These are phyloP conservation scores for Neophaeococcomyces mojaviensis DNA, from an alignment of 2,329 filamentous ascomycete species.

Conservation along the genomic window DNA sequence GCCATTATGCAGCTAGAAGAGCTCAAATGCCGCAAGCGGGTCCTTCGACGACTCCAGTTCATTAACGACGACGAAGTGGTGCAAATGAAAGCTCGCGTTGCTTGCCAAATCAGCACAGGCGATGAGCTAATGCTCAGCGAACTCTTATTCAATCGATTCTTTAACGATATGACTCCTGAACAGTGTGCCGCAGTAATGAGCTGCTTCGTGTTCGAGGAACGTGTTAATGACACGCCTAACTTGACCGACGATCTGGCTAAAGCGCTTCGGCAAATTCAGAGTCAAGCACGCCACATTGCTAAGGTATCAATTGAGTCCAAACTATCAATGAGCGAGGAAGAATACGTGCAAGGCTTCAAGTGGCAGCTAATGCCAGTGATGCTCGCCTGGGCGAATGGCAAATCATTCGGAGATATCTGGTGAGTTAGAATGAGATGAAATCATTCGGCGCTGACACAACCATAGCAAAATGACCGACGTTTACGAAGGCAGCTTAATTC, in stretches of 20 bases:
- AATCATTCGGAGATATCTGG: conserved; percentile 90
- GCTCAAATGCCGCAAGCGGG: conserved; percentile 89
- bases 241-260: conserved; percentile 80
- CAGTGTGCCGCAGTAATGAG: conserved; percentile 78
- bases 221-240: conserved; percentile 63
- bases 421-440: conserved; percentile 45
- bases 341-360: conserved; percentile 84
- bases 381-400: conserved; percentile 81
- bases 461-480: conserved; percentile 95
- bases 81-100: conserved; percentile 91
- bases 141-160: conserved; percentile 92
- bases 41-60: conserved; percentile 86
- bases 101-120: conserved; percentile 94
- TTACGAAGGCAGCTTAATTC: conserved; percentile 93
- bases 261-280: conserved; percentile 77
- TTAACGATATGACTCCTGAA: conserved; percentile 89
- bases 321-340: conserved; percentile 85
- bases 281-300: conserved; percentile 78
- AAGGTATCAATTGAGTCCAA: conserved; percentile 95
- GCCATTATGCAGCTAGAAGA: conserved; percentile 91
- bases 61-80: conserved; percentile 95
- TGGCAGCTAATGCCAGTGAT: conserved; percentile 97
- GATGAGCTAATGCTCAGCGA: conserved; percentile 92
- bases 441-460: conserved; percentile 4
- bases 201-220: conserved; percentile 97